A percentile compares a stretch with the other conserved stretches of the same genome.
Evolutionary conservation across 257 asterid genomes (phyloP).

Genomic region (Rubia yunnanensis): DNA sequence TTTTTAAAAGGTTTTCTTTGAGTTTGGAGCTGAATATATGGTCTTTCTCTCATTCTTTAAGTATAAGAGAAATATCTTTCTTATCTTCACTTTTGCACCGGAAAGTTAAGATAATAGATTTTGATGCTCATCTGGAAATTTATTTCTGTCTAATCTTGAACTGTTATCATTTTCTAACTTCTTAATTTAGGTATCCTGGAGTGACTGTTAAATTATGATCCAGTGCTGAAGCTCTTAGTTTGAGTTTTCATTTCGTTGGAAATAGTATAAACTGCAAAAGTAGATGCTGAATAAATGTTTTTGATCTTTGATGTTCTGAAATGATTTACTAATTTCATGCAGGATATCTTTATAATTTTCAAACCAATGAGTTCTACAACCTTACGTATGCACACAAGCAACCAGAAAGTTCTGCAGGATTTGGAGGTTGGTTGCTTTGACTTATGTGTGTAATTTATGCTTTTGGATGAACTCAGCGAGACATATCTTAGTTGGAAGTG

Average conservation of each 20-base stretch:
- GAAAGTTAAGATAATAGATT: not conserved
- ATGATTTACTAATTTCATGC: slow-evolving; percentile 16
- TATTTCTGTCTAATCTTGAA: not conserved
- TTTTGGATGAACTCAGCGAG: not conserved
- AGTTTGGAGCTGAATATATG: not conserved
- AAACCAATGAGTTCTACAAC: slow-evolving; percentile 90
- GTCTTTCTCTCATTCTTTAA: not conserved
- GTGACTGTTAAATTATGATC: not conserved
- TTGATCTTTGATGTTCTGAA: not conserved
- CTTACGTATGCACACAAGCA: slow-evolving; percentile 94
- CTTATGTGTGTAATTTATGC: not conserved
- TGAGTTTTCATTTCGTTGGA: not conserved
- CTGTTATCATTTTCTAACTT: not conserved
- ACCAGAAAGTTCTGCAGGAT: slow-evolving; percentile 80
- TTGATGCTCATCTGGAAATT: not conserved
- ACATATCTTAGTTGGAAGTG: not conserved
- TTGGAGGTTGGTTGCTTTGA: slow-evolving; percentile 60
- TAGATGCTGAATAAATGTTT: not conserved
- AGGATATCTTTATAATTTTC: slow-evolving; percentile 95
- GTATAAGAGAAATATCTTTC: not conserved
- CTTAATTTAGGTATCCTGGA: not conserved
- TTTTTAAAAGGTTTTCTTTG: not conserved
- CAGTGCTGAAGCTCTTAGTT: not conserved
- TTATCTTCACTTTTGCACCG: not conserved
- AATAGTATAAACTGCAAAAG: not conserved